Conservation (phyloP, 306 rosid species). For the Canavalia gladiata region DNA sequence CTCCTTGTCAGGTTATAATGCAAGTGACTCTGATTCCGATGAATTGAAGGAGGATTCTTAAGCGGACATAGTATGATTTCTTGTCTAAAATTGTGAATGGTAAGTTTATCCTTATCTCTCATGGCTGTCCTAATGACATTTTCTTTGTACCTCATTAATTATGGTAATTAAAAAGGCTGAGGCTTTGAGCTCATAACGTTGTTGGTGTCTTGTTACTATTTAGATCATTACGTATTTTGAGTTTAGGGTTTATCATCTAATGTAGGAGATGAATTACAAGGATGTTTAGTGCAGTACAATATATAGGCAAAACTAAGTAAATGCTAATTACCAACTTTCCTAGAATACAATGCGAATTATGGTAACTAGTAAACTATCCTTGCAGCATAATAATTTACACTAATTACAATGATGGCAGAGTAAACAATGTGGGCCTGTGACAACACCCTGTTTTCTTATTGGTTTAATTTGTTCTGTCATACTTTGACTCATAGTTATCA, state of each 20-base stretch:
- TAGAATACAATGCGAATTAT: not conserved
- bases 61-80: constrained; percentile 23
- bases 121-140: constrained; percentile 21
- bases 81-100: constrained; percentile 39
- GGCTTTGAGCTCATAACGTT: not conserved
- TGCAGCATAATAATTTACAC: not conserved
- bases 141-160: not conserved
- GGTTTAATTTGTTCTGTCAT: not conserved
- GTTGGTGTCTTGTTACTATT: not conserved
- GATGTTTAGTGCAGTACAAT: not conserved
- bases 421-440: not conserved
- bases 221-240: not conserved
- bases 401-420: not conserved
- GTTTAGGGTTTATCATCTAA: not conserved
- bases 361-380: not conserved
- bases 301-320: not conserved
- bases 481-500: not conserved
- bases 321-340: not conserved
- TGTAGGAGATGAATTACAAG: not conserved
- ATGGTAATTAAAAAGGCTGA: not conserved
- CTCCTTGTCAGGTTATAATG: constrained; percentile 79
- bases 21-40: constrained; percentile 96
- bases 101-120: constrained; percentile 45
- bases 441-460: not conserved
- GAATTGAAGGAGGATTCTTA: constrained; percentile 74